These are phyloP conservation scores for Nemania sp. DNA, from an alignment of 2,329 filamentous ascomycete species.

Conservation along the genomic window DNA sequence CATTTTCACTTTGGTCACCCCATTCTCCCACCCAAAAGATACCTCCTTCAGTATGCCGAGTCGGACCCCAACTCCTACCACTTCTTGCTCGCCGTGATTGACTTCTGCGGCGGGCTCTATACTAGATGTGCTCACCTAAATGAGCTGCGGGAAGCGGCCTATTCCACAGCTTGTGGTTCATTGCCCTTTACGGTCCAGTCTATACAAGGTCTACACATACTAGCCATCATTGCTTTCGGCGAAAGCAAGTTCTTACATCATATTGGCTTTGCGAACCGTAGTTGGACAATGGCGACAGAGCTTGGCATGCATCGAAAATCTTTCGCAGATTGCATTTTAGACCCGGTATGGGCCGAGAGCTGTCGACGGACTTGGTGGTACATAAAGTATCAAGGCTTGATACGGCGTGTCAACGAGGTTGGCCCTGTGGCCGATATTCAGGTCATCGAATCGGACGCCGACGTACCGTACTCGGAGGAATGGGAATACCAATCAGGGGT, in stretches of 20 bases:
- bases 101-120: conserved; percentile 56
- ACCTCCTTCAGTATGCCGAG: conserved; percentile 50
- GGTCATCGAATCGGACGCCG: conserved; percentile 50
- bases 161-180: conserved; percentile 49
- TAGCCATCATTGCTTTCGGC: conserved; percentile 50
- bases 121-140: conserved; percentile 47
- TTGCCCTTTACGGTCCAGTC: conserved; percentile 52
- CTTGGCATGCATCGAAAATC: conserved; percentile 52
- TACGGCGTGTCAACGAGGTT: conserved; percentile 42
- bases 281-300: conserved; percentile 50
- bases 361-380: conserved; percentile 58
- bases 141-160: conserved; percentile 51
- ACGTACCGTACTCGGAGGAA: conserved; percentile 56
- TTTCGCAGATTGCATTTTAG: conserved; percentile 50
- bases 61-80: conserved; percentile 52
- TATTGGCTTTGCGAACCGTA: conserved; percentile 47
- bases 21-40: conserved; percentile 51
- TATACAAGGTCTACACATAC: conserved; percentile 51
- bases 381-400: conserved; percentile 51
- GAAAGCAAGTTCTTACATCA: conserved; percentile 49
- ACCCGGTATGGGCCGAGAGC: conserved; percentile 55
- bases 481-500: conserved; percentile 57
- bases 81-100: conserved; percentile 52
- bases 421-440: conserved; percentile 46
- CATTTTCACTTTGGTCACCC: conserved; percentile 54